Conservation (phyloP, 768 basidiomycete genomes). For the Lentinus tigrinus region DNA sequence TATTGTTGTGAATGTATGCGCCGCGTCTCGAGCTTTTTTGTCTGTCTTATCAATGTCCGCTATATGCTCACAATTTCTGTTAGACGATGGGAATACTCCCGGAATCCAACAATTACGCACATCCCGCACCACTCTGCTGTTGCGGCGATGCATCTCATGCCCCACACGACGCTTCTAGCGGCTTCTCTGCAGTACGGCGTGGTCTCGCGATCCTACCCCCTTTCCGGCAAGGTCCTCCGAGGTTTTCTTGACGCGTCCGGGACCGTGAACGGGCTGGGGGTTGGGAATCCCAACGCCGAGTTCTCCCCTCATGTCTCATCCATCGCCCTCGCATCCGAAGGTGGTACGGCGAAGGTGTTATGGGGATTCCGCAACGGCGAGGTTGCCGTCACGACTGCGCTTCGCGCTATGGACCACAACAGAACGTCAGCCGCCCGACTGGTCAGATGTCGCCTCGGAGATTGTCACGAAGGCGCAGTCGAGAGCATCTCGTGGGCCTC, state of each 20-base stretch:
- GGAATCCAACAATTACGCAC: constrained; percentile 59
- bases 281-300: constrained; percentile 75
- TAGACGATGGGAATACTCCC: constrained; percentile 73
- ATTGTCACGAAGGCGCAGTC: constrained; percentile 65
- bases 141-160: constrained; percentile 59
- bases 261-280: constrained; percentile 53
- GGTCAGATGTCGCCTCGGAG: constrained; percentile 47
- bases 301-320: constrained; percentile 66
- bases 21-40: background rate
- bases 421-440: constrained; percentile 45
- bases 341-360: constrained; percentile 61
- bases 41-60: background rate
- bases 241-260: constrained; percentile 71
- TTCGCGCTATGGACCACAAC: constrained; percentile 55
- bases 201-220: constrained; percentile 69
- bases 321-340: constrained; percentile 58
- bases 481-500: constrained; percentile 50
- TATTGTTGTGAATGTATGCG: background rate
- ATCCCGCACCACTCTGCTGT: constrained; percentile 60
- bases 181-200: constrained; percentile 68
- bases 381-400: constrained; percentile 58
- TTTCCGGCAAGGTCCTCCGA: constrained; percentile 65
- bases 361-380: constrained; percentile 78
- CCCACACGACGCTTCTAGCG: constrained; percentile 52
- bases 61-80: constrained; percentile 1